These are phyloP conservation scores for Ramalina intermedia DNA, from an alignment of 495 filamentous ascomycete species.

Conservation along the genomic window DNA sequence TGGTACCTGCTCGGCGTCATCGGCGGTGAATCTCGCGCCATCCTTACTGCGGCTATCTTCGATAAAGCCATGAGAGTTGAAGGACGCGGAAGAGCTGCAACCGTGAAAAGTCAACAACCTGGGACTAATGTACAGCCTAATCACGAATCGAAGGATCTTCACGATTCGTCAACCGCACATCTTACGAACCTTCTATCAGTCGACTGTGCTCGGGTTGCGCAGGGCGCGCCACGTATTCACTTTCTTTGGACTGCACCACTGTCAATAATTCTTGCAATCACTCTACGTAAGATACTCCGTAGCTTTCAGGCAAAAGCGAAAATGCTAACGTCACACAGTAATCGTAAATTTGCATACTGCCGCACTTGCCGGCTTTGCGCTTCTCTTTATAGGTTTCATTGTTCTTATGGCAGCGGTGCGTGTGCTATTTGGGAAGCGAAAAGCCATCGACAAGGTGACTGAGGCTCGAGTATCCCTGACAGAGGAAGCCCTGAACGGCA, in stretches of 20 bases:
- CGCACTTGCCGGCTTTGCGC: no score
- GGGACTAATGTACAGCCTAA: no score
- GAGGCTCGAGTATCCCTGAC: conserved; percentile 79
- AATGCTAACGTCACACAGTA: no score
- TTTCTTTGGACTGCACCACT: conserved; percentile 76
- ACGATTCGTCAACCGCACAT: no score
- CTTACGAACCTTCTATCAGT: no score
- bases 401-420: conserved; percentile 7
- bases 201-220: no score
- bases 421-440: conserved; percentile 50
- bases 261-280: conserved; percentile 56
- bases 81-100: conserved; percentile 48
- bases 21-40: conserved; percentile 58
- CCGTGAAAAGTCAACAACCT: no score
- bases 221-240: conserved; percentile 39
- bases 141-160: no score
- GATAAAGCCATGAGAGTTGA: conserved; percentile 71
- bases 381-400: no score
- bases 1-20: conserved; percentile 67
- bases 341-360: no score
- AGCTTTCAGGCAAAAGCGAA: conserved; percentile 5
- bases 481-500: conserved; percentile 76
- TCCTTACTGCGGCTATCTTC: conserved; percentile 58
- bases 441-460: conserved; percentile 74
- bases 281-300: conserved; percentile 24